Conservation (phyloP, 1,284 basidiomycete genomes). For the Schizopora paradoxa region DNA sequence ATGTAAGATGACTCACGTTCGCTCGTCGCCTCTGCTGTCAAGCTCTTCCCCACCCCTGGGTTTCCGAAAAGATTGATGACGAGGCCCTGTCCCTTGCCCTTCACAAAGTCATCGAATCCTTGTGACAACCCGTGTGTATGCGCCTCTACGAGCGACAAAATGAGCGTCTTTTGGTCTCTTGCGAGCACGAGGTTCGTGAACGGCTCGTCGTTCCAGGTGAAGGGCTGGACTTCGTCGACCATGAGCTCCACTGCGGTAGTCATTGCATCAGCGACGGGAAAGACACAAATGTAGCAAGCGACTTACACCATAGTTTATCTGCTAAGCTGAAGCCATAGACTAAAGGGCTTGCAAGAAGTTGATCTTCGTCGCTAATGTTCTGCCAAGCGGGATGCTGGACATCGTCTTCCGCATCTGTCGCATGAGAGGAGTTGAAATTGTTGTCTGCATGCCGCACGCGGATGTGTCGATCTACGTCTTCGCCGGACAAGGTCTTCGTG, state of each 20-base stretch:
- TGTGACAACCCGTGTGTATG: conserved; percentile 42
- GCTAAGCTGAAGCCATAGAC: conserved; percentile 54
- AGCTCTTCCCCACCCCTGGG: conserved; percentile 50
- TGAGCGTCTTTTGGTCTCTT: conserved; percentile 42
- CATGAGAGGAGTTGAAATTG: conserved; percentile 44
- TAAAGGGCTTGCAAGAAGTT: conserved; percentile 48
- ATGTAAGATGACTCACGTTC: conserved; percentile 31
- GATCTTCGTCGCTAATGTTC: conserved; percentile 35
- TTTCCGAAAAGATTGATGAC: conserved; percentile 58
- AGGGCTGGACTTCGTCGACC: conserved; percentile 42
- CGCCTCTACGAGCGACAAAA: conserved; percentile 53
- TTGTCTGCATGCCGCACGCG: neutral
- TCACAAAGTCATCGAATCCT: conserved; percentile 57
- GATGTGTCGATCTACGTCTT: conserved; percentile 13
- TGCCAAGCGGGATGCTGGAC: conserved; percentile 31
- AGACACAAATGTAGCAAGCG: neutral
- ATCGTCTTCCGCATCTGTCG: conserved; percentile 41
- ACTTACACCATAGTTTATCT: conserved; percentile 53
- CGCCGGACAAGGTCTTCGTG: conserved; percentile 6
- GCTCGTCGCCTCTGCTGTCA: conserved; percentile 54
- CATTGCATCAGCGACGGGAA: neutral
- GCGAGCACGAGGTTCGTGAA: conserved; percentile 55
- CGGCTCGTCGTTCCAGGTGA: conserved; percentile 55
- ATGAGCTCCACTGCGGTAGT: conserved; percentile 58
- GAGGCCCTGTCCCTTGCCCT: conserved; percentile 56